phyloP scores from a whole-genome alignment of 208 protist species.

The Trichomonas vaginalis region DNA sequence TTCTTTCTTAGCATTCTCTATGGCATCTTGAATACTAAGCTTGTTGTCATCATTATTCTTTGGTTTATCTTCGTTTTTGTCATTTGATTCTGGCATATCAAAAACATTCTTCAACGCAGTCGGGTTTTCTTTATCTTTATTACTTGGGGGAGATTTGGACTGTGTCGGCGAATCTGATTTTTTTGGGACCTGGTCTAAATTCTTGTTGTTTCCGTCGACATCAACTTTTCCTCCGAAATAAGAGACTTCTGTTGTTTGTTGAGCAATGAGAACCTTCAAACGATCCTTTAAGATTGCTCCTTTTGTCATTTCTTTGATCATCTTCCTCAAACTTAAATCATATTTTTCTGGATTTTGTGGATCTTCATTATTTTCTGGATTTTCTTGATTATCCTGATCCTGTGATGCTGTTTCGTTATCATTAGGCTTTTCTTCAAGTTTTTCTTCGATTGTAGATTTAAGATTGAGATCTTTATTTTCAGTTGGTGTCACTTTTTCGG shows the following conservation, averaged over 20 bases:
- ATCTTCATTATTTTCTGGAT: neutral
- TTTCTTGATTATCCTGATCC: neutral
- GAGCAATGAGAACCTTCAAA: neutral
- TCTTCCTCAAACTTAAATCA: neutral
- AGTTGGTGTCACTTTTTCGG: neutral
- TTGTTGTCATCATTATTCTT: no score
- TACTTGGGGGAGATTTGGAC: neutral
- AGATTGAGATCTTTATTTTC: no score
- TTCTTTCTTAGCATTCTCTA: no score
- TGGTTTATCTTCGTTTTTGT: no score
- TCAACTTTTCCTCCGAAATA: neutral
- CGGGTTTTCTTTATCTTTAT: neutral
- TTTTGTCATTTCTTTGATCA: neutral
- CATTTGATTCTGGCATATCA: no score
- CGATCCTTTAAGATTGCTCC: neutral
- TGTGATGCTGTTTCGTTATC: no score
- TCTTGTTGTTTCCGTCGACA: neutral
- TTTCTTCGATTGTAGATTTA: no score
- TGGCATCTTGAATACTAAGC: no score
- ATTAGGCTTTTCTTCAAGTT: no score
- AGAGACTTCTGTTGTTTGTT: neutral
- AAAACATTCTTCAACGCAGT: no score
- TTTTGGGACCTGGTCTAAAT: neutral
- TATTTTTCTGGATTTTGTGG: neutral
- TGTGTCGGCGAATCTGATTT: neutral